These are phyloP conservation scores for Xylaria grammica DNA, from an alignment of 495 filamentous ascomycete species.

Conservation along the genomic window DNA sequence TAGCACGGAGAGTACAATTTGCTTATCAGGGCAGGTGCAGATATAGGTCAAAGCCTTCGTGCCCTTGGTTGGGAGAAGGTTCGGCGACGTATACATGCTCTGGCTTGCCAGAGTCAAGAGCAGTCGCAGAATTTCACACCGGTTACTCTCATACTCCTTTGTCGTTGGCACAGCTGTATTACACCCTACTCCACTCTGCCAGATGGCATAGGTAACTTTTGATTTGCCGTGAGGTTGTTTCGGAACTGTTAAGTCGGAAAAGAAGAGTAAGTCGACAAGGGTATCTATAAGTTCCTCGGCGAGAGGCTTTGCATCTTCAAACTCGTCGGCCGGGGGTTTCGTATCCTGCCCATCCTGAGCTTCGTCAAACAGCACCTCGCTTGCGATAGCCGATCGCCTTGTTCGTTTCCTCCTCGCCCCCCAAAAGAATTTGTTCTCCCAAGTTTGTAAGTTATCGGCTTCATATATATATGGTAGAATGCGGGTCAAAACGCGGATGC, in stretches of 20 bases:
- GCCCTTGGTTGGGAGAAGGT: constrained; percentile 82
- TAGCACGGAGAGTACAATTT: constrained; percentile 83
- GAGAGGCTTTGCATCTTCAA: constrained; percentile 83
- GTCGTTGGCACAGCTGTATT: constrained; percentile 86
- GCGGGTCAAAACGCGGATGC: constrained; percentile 88
- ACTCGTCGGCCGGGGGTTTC: constrained; percentile 61
- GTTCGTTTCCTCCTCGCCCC: constrained; percentile 67
- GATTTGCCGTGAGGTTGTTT: constrained; percentile 64
- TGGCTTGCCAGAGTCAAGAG: constrained; percentile 86
- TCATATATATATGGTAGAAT: constrained; percentile 94
- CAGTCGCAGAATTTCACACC: constrained; percentile 86
- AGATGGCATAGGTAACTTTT: constrained; percentile 92
- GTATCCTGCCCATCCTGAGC: constrained; percentile 56
- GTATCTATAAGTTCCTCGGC: constrained; percentile 95
- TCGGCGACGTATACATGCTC: constrained; percentile 90
- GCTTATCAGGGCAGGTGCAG: constrained; percentile 83
- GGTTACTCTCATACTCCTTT: constrained; percentile 89
- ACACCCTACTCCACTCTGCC: constrained; percentile 97
- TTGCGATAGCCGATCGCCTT: constrained; percentile 57
- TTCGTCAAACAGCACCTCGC: constrained; percentile 88
- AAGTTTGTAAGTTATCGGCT: constrained; percentile 79
- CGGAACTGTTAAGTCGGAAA: constrained; percentile 85
- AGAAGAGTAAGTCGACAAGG: constrained; percentile 89
- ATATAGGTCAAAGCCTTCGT: constrained; percentile 90
- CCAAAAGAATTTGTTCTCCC: constrained; percentile 97